Evolutionary conservation across 257 asterid species (phyloP), one percentile per base, ranked within the genome.

Genomic region (Salvia miltiorrhiza): DNA sequence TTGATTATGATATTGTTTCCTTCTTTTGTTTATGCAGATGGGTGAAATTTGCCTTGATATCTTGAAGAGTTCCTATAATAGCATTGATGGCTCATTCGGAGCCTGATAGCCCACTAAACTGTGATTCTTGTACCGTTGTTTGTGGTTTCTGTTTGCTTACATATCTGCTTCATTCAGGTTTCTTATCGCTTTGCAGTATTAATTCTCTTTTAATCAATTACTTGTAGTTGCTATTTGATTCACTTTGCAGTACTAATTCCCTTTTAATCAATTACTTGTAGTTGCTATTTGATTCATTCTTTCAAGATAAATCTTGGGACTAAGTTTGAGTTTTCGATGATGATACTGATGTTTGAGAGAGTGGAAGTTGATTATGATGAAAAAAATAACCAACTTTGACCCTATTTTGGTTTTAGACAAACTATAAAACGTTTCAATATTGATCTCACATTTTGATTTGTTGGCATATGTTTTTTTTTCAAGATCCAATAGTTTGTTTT

Each of bases 1-100:
- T 20, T 20, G 32, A 55, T 55, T 33, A 24, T 73, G 48, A 45
- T 54, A 21, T 43, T 21, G 67, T 52, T 52, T 62, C 28, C 32
- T 9, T 43, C 63, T 45, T 16, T 35, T 26, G 55, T 58, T 62
- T 67, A 20, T 47, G 63, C 85, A 94, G 99, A 88, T 96, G 0
- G 97, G 99, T 81, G 99, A 94, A 82, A 94, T 94, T 78, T 94
- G 97, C 85, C 97, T 94, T 69, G 99, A 93, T 86, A 90, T 93
- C 75, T 85, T 93, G 93, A 93, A 94, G 84, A 90, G 86, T 45
- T 96, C 97, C 97, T 82, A 87, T 94, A 70, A 94, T 94, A 63
- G 97, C 96, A 61, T 71, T 94, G 82, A 91, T 94, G 99, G 99
- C 93, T 79, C 97, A 94, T 79, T 96, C 99, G 10, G 97, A 91